Evolutionary conservation across 768 basidiomycete species (phyloP).

Genomic region (Paxillus rubicundulus): DNA sequence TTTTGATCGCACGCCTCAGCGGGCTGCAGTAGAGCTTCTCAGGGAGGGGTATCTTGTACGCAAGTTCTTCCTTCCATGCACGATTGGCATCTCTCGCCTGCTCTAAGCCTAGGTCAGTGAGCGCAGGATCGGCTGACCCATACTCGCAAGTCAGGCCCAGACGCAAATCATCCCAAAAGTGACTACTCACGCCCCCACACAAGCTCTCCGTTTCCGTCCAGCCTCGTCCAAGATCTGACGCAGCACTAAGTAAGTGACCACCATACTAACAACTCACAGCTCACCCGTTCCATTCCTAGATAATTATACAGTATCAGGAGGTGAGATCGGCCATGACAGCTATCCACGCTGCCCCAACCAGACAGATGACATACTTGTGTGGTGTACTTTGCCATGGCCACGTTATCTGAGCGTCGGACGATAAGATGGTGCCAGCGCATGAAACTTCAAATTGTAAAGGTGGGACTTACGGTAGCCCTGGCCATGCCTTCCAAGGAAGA

Average conservation of each 20-base stretch:
- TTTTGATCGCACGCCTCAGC: slow-evolving; percentile 57
- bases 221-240: slow-evolving; percentile 54
- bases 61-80: slow-evolving; percentile 50
- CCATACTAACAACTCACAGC: slow-evolving; percentile 12
- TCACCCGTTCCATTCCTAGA: slow-evolving; percentile 61
- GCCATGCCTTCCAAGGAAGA: slow-evolving; percentile 69
- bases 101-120: slow-evolving; percentile 53
- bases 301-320: neutral
- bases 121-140: slow-evolving; percentile 57
- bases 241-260: neutral
- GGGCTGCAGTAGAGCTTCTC: slow-evolving; percentile 61
- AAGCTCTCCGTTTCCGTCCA: slow-evolving; percentile 61
- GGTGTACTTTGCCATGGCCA: slow-evolving; percentile 66
- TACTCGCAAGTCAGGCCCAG: neutral
- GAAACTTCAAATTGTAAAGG: neutral
- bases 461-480: slow-evolving; percentile 64
- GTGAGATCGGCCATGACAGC: neutral
- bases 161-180: neutral
- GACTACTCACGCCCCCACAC: slow-evolving; percentile 68
- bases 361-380: slow-evolving; percentile 30
- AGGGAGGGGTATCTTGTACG: slow-evolving; percentile 45
- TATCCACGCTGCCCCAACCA: neutral
- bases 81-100: slow-evolving; percentile 50
- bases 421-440: slow-evolving; percentile 30
- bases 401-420: slow-evolving; percentile 58